phyloP scores from a whole-genome alignment of 2,329 filamentous ascomycete genomes.

The Huntiella abstrusa region DNA sequence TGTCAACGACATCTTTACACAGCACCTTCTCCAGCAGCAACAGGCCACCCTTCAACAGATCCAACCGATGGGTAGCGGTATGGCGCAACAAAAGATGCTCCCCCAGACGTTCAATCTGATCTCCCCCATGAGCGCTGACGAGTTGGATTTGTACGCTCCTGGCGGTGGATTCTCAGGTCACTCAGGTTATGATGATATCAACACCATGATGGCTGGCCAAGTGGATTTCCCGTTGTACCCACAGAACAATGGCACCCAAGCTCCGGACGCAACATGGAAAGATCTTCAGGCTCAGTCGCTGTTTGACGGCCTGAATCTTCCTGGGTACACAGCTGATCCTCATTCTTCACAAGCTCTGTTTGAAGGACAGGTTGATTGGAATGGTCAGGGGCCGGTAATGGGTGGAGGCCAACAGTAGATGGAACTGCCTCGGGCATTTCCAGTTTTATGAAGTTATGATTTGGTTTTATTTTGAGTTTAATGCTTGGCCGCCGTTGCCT shows the following conservation, averaged over 20 bases:
- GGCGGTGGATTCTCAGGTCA: constrained; percentile 46
- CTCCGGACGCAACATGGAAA: constrained; percentile 13
- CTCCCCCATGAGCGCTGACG: constrained; percentile 37
- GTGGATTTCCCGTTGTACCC: constrained; percentile 49
- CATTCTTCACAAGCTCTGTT: constrained; percentile 29
- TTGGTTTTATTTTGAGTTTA: no score
- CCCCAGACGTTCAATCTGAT: constrained; percentile 20
- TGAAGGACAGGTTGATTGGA: constrained; percentile 22
- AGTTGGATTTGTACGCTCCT: constrained; percentile 48
- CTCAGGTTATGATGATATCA: constrained; percentile 35
- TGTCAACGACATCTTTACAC: constrained; percentile 19
- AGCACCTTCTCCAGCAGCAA: constrained; percentile 15
- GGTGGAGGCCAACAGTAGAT: neutral
- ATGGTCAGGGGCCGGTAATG: neutral
- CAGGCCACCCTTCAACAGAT: neutral
- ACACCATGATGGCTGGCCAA: constrained; percentile 13
- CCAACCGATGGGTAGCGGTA: constrained; percentile 16
- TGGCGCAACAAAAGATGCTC: constrained; percentile 6
- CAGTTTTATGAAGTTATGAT: no score
- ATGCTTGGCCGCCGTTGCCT: no score
- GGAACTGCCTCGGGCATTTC: no score
- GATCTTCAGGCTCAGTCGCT: constrained; percentile 25
- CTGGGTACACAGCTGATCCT: constrained; percentile 33
- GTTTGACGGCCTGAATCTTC: constrained; percentile 32
- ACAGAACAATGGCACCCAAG: neutral